Evolutionary conservation across 1,284 basidiomycete genomes (phyloP).

Genomic region (Leucoagaricus sp.): DNA sequence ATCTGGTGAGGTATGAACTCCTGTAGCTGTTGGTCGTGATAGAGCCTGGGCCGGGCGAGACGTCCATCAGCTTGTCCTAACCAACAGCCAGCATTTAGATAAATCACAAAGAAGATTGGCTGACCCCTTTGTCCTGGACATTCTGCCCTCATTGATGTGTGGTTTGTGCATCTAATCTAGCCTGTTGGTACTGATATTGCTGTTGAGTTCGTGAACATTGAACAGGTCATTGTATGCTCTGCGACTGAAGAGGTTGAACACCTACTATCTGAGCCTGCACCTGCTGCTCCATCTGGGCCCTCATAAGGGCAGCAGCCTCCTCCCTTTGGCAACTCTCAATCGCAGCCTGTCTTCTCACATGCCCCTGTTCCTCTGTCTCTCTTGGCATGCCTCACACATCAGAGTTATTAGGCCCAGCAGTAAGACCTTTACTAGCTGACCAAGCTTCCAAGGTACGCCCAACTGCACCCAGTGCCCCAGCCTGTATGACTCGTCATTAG

Average conservation of each 20-base stretch:
- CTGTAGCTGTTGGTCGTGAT: no score
- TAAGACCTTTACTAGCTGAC: slow-evolving; percentile 82
- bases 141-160: neutral
- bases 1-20: neutral
- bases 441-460: slow-evolving; percentile 94
- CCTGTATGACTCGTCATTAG: slow-evolving; percentile 92
- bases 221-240: neutral
- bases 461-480: slow-evolving; percentile 93
- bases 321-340: slow-evolving; percentile 57
- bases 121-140: slow-evolving; percentile 19
- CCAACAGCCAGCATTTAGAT: neutral
- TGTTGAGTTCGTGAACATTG: neutral
- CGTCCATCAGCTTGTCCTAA: slow-evolving; percentile 37
- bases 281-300: slow-evolving; percentile 40
- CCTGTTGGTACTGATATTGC: neutral
- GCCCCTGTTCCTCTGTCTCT: slow-evolving; percentile 71
- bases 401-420: slow-evolving; percentile 64
- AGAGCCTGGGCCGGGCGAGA: slow-evolving; percentile 22
- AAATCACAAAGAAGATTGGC: slow-evolving; percentile 9
- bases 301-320: slow-evolving; percentile 56
- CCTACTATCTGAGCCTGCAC: slow-evolving; percentile 17
- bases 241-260: no score
- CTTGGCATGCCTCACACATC: slow-evolving; percentile 67
- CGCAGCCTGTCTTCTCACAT: slow-evolving; percentile 56
- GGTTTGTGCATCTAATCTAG: slow-evolving; percentile 2